phyloP scores from a whole-genome alignment of 306 rosid species.

The Vachellia pachyceras region DNA sequence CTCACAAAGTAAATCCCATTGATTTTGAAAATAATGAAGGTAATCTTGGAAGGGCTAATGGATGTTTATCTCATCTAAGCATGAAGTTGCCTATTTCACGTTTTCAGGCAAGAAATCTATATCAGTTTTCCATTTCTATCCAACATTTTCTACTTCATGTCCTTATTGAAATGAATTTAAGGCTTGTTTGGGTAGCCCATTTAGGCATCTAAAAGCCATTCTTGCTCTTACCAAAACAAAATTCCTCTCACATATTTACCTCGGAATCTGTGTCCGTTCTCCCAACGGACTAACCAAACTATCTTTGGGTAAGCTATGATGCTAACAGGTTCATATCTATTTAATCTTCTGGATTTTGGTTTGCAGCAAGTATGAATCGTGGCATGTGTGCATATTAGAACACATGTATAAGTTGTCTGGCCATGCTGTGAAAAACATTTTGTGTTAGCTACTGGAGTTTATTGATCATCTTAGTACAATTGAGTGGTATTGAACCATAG shows the following conservation, averaged over 20 bases:
- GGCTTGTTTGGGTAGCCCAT: too few relatives aligned
- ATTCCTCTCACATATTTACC: too few relatives aligned
- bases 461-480: conserved; percentile 16
- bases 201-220: too few relatives aligned
- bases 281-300: too few relatives aligned
- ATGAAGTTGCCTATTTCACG: conserved; percentile 90
- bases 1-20: conserved; percentile 96
- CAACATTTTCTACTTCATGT: not conserved
- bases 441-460: conserved; percentile 1
- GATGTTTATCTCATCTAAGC: conserved; percentile 72
- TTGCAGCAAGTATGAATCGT: conserved; percentile 3
- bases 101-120: conserved; percentile 66
- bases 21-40: conserved; percentile 98
- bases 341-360: conserved; percentile 23
- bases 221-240: too few relatives aligned
- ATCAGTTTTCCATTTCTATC: conserved; percentile 20
- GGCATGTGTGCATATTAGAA: not conserved
- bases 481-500: not conserved
- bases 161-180: conserved; percentile 16
- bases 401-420: not conserved
- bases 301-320: too few relatives aligned
- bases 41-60: conserved; percentile 86
- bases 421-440: conserved; percentile 1
- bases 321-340: not conserved
- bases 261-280: too few relatives aligned